Evolutionary conservation across 352 stramenopile genomes (phyloP).

Genomic region (Halophytophthora batemanensis): DNA sequence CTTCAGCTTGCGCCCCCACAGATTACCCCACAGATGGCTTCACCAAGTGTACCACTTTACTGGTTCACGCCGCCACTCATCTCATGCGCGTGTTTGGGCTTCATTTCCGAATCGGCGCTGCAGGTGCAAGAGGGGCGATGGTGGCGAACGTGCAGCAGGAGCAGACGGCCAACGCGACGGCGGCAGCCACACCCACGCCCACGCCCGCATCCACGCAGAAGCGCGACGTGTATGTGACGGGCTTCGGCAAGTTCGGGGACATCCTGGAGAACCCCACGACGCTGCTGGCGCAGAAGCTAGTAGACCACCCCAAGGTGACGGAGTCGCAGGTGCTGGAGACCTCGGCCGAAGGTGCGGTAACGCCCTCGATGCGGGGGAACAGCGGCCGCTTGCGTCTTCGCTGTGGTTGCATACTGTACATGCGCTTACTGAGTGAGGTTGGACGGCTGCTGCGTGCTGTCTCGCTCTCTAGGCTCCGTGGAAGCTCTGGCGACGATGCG

Average conservation of each 20-base stretch:
- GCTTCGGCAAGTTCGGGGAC: slow-evolving; percentile 83
- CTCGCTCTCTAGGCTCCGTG: slow-evolving; percentile 26
- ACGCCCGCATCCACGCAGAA: slow-evolving; percentile 15
- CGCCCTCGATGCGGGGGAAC: background rate
- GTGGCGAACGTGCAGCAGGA: slow-evolving; percentile 1
- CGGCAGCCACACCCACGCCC: background rate
- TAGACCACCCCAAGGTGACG: slow-evolving; percentile 58
- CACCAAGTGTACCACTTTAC: no score
- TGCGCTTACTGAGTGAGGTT: background rate
- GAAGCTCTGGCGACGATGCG: slow-evolving; percentile 27
- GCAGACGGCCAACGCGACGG: slow-evolving; percentile 11
- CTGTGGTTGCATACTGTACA: background rate
- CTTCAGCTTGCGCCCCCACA: no score
- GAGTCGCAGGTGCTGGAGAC: slow-evolving; percentile 71
- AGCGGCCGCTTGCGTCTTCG: background rate
- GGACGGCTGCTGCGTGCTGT: slow-evolving; percentile 3
- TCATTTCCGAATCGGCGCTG: background rate
- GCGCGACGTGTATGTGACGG: slow-evolving; percentile 74
- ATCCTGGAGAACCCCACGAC: slow-evolving; percentile 83
- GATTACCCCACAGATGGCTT: no score
- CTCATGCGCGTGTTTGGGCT: no score
- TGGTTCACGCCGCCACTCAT: no score
- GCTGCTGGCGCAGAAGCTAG: slow-evolving; percentile 49
- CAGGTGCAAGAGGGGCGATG: background rate
- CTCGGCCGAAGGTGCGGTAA: slow-evolving; percentile 43